phyloP scores from a whole-genome alignment of 352 stramenopile genomes.

The Pythium brassicae region DNA sequence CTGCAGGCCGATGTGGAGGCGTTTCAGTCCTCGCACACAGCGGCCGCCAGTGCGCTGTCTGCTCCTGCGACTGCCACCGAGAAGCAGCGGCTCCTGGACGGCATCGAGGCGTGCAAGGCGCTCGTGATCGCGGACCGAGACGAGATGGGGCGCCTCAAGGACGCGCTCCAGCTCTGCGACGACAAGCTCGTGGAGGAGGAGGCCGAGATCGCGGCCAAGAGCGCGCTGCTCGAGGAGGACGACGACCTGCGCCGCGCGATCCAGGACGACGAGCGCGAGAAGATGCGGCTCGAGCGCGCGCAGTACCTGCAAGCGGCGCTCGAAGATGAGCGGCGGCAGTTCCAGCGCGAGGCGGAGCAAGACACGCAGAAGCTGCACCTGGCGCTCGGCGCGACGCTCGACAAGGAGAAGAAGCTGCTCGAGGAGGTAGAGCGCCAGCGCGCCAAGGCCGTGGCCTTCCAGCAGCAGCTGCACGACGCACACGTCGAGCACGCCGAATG shows the following conservation, averaged over 20 bases:
- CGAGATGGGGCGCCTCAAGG: conserved; percentile 45
- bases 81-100: conserved; percentile 53
- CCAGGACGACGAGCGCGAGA: conserved; percentile 77
- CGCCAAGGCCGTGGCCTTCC: conserved; percentile 33
- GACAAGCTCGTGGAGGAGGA: conserved; percentile 67
- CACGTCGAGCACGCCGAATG: conserved; percentile 58
- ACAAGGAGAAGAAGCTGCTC: conserved; percentile 78
- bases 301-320: conserved; percentile 52
- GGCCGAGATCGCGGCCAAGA: conserved; percentile 67
- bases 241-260: conserved; percentile 73
- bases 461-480: conserved; percentile 53
- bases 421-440: conserved; percentile 72
- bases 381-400: conserved; percentile 40
- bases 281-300: conserved; percentile 72
- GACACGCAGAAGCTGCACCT: conserved; percentile 51
- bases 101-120: conserved; percentile 55
- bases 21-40: conserved; percentile 69
- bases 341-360: conserved; percentile 56
- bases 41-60: conserved; percentile 16
- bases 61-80: conserved; percentile 42
- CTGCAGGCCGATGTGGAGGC: conserved; percentile 69
- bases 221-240: conserved; percentile 69
- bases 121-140: conserved; percentile 63
- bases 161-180: conserved; percentile 59
- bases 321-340: conserved; percentile 52